Evolutionary conservation across 306 rosid species (phyloP).

Genomic region (Glycine soja): DNA sequence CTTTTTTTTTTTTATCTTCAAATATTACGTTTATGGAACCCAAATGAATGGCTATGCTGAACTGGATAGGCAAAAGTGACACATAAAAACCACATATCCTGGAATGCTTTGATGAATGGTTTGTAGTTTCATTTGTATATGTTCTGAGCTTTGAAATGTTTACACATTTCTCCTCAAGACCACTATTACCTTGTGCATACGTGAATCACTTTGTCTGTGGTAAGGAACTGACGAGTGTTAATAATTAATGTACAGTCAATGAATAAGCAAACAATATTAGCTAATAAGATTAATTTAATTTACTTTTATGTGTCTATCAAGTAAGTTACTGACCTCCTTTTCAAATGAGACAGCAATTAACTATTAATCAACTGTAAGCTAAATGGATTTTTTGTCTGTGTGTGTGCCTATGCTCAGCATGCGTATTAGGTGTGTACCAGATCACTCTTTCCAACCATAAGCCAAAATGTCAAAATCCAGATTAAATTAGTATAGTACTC

Average conservation of each 20-base stretch:
- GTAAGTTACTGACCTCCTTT: background rate
- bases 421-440: background rate
- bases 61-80: constrained; percentile 68
- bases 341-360: too few relatives aligned
- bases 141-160: constrained; percentile 7
- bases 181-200: background rate
- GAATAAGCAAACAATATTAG: background rate
- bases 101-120: constrained; percentile 89
- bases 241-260: background rate
- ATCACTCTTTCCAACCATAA: background rate
- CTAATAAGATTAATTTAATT: constrained; percentile 10
- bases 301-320: background rate
- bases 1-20: constrained; percentile 27
- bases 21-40: constrained; percentile 74
- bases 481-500: background rate
- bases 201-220: constrained; percentile 25
- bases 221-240: constrained; percentile 16
- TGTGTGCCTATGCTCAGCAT: background rate
- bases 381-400: too few relatives aligned
- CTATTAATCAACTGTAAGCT: too few relatives aligned
- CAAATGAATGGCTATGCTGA: constrained; percentile 88
- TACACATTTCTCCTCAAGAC: constrained; percentile 22
- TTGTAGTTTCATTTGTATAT: constrained; percentile 47
- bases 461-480: background rate
- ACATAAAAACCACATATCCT: constrained; percentile 67